phyloP scores from a whole-genome alignment of 2,329 filamentous ascomycete genomes.

The Cytospora chrysosperma region DNA sequence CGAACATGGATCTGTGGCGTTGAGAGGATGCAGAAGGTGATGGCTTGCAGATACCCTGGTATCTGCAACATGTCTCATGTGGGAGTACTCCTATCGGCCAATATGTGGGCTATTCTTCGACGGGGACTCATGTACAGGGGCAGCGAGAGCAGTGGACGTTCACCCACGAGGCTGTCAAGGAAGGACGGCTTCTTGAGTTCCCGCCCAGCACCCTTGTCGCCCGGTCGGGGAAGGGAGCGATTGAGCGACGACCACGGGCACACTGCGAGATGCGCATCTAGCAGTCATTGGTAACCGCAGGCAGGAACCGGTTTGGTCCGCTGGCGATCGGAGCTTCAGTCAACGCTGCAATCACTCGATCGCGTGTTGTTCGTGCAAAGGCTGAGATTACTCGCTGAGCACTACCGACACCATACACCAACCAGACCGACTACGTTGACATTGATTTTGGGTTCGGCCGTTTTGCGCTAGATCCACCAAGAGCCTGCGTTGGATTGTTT shows the following conservation, averaged over 20 bases:
- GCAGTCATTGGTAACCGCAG: neutral
- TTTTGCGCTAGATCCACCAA: neutral
- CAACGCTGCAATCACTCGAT: too few relatives aligned
- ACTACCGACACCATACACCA: neutral
- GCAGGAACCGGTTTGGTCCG: neutral
- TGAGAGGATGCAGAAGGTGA: slow-evolving; percentile 27
- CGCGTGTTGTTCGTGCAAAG: neutral
- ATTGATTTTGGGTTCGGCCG: neutral
- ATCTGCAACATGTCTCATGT: neutral
- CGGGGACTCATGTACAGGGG: neutral
- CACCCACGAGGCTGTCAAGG: neutral
- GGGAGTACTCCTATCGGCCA: neutral
- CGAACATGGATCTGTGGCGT: slow-evolving; percentile 44
- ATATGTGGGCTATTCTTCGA: neutral
- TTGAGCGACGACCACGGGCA: neutral
- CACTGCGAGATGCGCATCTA: neutral
- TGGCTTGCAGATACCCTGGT: neutral
- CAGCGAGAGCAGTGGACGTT: neutral
- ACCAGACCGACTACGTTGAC: neutral
- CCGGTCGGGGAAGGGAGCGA: neutral
- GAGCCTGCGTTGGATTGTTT: neutral
- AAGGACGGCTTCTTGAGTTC: neutral
- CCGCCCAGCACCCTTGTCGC: neutral
- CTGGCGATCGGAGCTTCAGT: neutral
- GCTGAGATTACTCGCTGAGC: neutral